Base-by-base conservation (phyloP, 148 eudicot species). In the Silene conica region DNA sequence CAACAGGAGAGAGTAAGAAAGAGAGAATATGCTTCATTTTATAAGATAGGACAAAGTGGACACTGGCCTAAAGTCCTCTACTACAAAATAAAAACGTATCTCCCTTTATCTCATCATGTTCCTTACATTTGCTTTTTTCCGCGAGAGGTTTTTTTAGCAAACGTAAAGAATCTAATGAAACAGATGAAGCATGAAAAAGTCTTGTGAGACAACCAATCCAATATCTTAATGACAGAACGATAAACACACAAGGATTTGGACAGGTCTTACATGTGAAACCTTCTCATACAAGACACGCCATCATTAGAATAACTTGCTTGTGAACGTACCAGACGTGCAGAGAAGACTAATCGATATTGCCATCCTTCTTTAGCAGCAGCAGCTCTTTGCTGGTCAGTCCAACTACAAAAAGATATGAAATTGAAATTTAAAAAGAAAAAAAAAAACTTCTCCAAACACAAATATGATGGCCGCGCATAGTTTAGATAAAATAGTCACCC, bases 351-450 rank as follows among this genome's bases (percentile, higher is more conserved):
- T 76, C 96, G 82, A 85, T 89, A 94, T 74, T 85, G 89, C 96
- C 90, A 87, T 72, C 98, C 97, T 83, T 94, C 96, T 80, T 82
- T 88, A 54, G 98, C 96, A 55, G 97, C 92, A 65, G 72, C 76
- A 48, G 84, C 88, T 82, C 97, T 89, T 81, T 95, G 98, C 77
- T 92, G 98, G 80, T 95, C 96, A 1, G 98, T 95, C 93, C 93
- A 95, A 77, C 98, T 95, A 82, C 74, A 64, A 76, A 69, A 7
- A 52, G 18, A 59, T 48, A 31, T 46, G 65, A 58, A 52, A 26
- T 34, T 57, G 26, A 45, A 77, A 23, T 43, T 20, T 6, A n/a
- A 19, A 26, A 20, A 50, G 10, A n/a, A 19, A 26, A 20, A 50
- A 57, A 50, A 38, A 22, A 15, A 12, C 1, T 26, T 46, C 7